Conservation (phyloP, 345 rosid species). For the Hibiscus syriacus region DNA sequence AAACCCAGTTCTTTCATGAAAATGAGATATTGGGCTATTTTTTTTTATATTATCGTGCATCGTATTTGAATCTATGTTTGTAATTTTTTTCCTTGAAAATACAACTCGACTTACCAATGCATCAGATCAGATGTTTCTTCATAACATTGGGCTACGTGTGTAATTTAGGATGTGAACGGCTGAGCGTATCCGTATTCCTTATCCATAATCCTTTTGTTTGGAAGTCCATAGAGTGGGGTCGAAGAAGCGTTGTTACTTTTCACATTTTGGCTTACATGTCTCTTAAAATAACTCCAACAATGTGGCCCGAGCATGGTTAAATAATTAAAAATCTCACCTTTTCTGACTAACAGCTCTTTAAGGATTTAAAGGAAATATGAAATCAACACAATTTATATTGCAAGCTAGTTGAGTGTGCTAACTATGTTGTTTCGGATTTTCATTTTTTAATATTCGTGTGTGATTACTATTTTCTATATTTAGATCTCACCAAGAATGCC, state of each 20-base stretch:
- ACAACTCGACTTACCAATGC: too few relatives aligned
- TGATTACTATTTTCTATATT: too few relatives aligned
- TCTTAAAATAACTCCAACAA: neutral
- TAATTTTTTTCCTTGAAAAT: too few relatives aligned
- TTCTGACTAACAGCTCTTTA: neutral
- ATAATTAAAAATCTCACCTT: slow-evolving; percentile 10
- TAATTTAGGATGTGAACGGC: neutral
- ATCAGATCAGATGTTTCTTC: too few relatives aligned
- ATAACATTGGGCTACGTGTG: slow-evolving; percentile 2
- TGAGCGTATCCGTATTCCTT: neutral
- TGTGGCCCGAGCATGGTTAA: slow-evolving; percentile 2
- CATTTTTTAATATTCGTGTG: too few relatives aligned
- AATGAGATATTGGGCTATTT: neutral
- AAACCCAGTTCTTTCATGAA: neutral
- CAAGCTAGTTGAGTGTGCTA: too few relatives aligned
- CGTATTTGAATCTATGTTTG: too few relatives aligned
- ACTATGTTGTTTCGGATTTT: too few relatives aligned
- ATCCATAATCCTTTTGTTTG: neutral
- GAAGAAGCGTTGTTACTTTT: slow-evolving; percentile 7
- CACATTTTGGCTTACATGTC: slow-evolving; percentile 2
- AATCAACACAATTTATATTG: too few relatives aligned
- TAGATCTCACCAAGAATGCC: neutral
- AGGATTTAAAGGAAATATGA: neutral
- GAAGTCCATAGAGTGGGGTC: neutral
- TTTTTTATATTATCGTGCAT: too few relatives aligned